Evolutionary conservation across 441 rosid genomes (phyloP).

Genomic region (Pelargonium australe): DNA sequence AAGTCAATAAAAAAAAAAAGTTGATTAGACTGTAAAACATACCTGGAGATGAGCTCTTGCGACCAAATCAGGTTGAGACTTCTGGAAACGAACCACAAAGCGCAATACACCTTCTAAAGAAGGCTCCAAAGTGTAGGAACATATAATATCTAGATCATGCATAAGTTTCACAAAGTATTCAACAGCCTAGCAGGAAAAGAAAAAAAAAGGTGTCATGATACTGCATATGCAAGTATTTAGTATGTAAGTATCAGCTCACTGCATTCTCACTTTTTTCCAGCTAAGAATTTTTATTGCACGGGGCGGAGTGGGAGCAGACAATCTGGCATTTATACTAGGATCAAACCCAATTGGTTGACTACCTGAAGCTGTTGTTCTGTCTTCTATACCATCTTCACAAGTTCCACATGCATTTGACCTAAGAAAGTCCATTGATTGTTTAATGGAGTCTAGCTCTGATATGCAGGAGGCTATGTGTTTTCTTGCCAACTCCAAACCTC

Average conservation of each 20-base stretch:
- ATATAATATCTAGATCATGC: conserved; percentile 68
- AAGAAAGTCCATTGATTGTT: conserved; percentile 47
- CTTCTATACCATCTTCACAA: conserved; percentile 40
- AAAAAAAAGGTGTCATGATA: conserved; percentile 19
- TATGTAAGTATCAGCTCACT: conserved; percentile 14
- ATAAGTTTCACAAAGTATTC: conserved; percentile 87
- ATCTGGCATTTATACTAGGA: conserved; percentile 71
- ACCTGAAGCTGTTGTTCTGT: conserved; percentile 84
- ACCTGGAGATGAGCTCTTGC: conserved; percentile 98
- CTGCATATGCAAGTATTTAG: no score
- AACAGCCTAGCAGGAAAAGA: conserved; percentile 54
- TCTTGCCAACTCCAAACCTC: conserved; percentile 87
- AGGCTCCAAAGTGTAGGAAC: conserved; percentile 64
- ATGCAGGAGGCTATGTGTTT: conserved; percentile 77
- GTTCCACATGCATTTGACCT: conserved; percentile 30
- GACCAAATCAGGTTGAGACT: conserved; percentile 77
- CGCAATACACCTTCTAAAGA: conserved; percentile 60
- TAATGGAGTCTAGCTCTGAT: conserved; percentile 62
- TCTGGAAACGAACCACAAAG: conserved; percentile 80
- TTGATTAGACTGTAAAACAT: conserved; percentile 14
- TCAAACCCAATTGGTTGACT: conserved; percentile 78
- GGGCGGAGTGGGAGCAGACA: conserved; percentile 93
- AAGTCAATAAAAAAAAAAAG: conserved; percentile 2
- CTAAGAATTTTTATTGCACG: conserved; percentile 81
- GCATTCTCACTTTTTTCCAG: conserved; percentile 65